phyloP scores from a whole-genome alignment of 768 basidiomycete genomes.

The Pisolithus orientalis region DNA sequence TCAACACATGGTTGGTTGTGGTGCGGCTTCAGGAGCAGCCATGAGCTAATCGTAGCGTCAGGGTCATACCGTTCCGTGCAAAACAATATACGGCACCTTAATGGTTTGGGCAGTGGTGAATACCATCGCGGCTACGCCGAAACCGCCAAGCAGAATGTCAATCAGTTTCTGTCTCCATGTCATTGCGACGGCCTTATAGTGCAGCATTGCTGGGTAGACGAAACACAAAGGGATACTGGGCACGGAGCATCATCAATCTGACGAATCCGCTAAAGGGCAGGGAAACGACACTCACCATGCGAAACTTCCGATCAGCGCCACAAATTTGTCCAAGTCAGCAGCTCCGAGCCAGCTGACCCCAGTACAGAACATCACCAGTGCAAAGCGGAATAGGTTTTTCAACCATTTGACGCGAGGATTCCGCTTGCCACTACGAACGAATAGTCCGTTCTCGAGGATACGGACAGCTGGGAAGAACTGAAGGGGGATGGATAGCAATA shows the following conservation, averaged over 20 bases:
- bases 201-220: slow-evolving; percentile 90
- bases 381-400: slow-evolving; percentile 87
- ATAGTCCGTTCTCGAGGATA: slow-evolving; percentile 94
- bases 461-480: slow-evolving; percentile 98
- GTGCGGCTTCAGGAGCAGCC: slow-evolving; percentile 40
- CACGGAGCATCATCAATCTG: slow-evolving; percentile 5
- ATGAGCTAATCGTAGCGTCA: slow-evolving; percentile 44
- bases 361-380: slow-evolving; percentile 74
- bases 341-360: slow-evolving; percentile 78
- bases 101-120: slow-evolving; percentile 83
- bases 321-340: slow-evolving; percentile 91
- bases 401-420: slow-evolving; percentile 86
- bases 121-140: slow-evolving; percentile 63
- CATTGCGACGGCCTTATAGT: slow-evolving; percentile 78
- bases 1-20: slow-evolving; percentile 31
- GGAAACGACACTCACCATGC: slow-evolving; percentile 64
- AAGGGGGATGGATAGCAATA: slow-evolving; percentile 84
- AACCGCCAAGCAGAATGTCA: slow-evolving; percentile 70
- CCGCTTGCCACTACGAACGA: slow-evolving; percentile 80
- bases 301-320: slow-evolving; percentile 87
- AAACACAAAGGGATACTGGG: slow-evolving; percentile 86
- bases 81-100: slow-evolving; percentile 37
- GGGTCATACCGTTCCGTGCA: slow-evolving; percentile 1
- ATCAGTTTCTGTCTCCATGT: slow-evolving; percentile 58
- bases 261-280: neutral